Evolutionary conservation across 2,329 filamentous ascomycete species (phyloP).

Genomic region (Aspergillus amoenus): DNA sequence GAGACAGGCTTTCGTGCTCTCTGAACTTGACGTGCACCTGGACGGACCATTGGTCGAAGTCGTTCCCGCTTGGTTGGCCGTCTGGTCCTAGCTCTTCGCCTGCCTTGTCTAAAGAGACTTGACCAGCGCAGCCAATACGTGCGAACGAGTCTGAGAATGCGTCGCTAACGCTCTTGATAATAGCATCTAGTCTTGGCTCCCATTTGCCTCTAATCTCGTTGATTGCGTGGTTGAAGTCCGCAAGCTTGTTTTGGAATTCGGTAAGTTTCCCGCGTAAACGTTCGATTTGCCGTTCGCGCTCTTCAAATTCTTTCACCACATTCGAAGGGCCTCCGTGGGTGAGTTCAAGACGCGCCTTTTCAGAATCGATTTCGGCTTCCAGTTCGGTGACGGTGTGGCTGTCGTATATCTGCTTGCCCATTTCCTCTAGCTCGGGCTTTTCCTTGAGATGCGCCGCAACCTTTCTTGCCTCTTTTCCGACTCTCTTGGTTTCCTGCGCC

Average conservation of each 20-base stretch:
- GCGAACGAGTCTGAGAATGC: slow-evolving; percentile 93
- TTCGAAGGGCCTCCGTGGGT: slow-evolving; percentile 75
- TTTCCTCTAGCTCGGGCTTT: slow-evolving; percentile 31
- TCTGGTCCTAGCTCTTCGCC: slow-evolving; percentile 35
- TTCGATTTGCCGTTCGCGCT: slow-evolving; percentile 68
- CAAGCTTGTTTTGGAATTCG: slow-evolving; percentile 55
- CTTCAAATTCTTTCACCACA: slow-evolving; percentile 74
- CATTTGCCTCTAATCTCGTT: slow-evolving; percentile 67
- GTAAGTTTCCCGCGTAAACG: slow-evolving; percentile 61
- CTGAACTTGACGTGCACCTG: slow-evolving; percentile 95
- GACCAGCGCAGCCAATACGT: slow-evolving; percentile 89
- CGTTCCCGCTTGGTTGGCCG: slow-evolving; percentile 51
- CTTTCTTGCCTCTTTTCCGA: slow-evolving; percentile 17
- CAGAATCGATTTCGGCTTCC: slow-evolving; percentile 70
- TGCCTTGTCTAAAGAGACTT: slow-evolving; percentile 81
- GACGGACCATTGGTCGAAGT: slow-evolving; percentile 92
- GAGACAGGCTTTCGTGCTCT: slow-evolving; percentile 77
- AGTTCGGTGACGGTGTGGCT: slow-evolving; percentile 63
- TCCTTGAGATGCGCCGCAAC: slow-evolving; percentile 13
- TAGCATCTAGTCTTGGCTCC: slow-evolving; percentile 78
- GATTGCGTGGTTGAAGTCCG: slow-evolving; percentile 59
- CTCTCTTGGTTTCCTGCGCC: slow-evolving; percentile 17
- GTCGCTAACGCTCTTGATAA: slow-evolving; percentile 79
- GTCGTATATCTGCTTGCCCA: slow-evolving; percentile 47
- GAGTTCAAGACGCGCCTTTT: slow-evolving; percentile 73